Evolutionary conservation across 2,329 filamentous ascomycete genomes (phyloP).

Genomic region (Rugonectria rugulosa): DNA sequence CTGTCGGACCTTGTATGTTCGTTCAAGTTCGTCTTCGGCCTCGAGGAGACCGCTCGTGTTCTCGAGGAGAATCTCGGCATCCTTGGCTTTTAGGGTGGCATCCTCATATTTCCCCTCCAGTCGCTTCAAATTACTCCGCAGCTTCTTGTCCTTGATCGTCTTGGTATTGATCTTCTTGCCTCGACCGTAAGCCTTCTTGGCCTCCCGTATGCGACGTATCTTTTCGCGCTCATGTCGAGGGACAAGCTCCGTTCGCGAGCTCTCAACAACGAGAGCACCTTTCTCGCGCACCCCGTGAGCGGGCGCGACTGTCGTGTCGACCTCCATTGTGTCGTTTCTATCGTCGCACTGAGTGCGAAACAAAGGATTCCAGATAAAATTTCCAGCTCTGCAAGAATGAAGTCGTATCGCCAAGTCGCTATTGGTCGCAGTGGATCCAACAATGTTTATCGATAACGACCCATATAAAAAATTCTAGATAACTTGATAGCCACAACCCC

Average conservation of each 20-base stretch:
- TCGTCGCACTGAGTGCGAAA: constrained; percentile 27
- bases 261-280: constrained; percentile 60
- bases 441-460: constrained; percentile 46
- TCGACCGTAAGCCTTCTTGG: constrained; percentile 82
- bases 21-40: constrained; percentile 85
- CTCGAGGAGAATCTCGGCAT: constrained; percentile 93
- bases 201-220: constrained; percentile 63
- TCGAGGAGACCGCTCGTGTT: constrained; percentile 87
- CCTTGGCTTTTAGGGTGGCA: constrained; percentile 84
- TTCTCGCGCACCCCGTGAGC: constrained; percentile 54
- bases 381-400: constrained; percentile 39
- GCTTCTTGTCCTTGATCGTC: constrained; percentile 85
- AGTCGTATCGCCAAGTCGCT: constrained; percentile 35
- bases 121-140: constrained; percentile 78
- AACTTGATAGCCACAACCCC: constrained; percentile 49
- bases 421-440: constrained; percentile 34
- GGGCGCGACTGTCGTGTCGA: constrained; percentile 45
- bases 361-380: constrained; percentile 42
- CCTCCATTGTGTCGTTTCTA: constrained; percentile 46
- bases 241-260: constrained; percentile 59
- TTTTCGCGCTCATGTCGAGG: constrained; percentile 60
- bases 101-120: constrained; percentile 85
- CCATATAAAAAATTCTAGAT: constrained; percentile 50
- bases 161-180: constrained; percentile 78
- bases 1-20: constrained; percentile 92